Base-by-base conservation (phyloP, 805 yeast species). In the Teunomyces funiuensis region DNA sequence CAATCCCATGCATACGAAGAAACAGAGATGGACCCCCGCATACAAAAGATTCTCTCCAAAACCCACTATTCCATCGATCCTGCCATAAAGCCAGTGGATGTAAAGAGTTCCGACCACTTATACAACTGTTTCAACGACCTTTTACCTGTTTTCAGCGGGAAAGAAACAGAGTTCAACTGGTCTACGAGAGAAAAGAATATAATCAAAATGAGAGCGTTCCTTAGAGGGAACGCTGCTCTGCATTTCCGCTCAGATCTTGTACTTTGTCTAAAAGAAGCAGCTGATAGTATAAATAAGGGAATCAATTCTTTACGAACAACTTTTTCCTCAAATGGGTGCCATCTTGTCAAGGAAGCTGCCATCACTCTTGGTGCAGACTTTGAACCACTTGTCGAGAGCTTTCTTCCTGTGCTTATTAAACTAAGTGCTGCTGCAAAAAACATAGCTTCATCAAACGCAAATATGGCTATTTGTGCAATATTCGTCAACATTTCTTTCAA, bases 131-230 rank as follows among this genome's bases (percentile, higher is more conserved):
- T 60, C 4, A 41, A 51, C 6, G 57, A 48, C 1, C 41, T 59
- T 31, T 8, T 33, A 1, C 61, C 65, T 1, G 49, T 52, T 10
- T 89, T 91, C 52, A 76, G 71, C 6, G 85, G 83, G 4, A 71
- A 83, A 53, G 99, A 93, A 59, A 85, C 95, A 0, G 99, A 93
- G 55, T 74, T 74, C 44, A 93, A 93, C 57, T 93, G 99, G 99
- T 63, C 69, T 16, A 51, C 54, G 0, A 73, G 99, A 54, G 96
- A 90, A 52, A 73, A 75, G 39, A 67, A 68, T 37, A 74, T 88
- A 2, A 53, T 75, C 1, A 73, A 71, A 37, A 54, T 88, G 25
- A 72, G 97, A 42, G 68, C 76, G 2, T 61, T 84, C 3, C 47
- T 87, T 3, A 61, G 88, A 33, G 88, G 90, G 3, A 78, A 80